Percentiles rank a stretch among this genome's conserved stretches.
phyloP scores from a whole-genome alignment of 2,329 filamentous ascomycete species.

The Elsinoe necatrix region DNA sequence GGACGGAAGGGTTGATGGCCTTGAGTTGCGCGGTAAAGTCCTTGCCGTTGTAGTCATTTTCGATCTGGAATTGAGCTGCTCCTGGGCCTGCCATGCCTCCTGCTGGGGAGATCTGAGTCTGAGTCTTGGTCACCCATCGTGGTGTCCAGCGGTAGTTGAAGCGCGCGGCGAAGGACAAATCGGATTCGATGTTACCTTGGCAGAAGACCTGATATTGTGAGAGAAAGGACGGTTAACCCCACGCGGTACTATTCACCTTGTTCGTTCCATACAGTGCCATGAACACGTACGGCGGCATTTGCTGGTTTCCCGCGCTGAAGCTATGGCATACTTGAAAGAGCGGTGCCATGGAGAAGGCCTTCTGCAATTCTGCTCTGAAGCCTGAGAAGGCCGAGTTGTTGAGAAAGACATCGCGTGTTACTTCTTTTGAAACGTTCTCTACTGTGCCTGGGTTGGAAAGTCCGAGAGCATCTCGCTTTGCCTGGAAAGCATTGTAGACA shows the following conservation, averaged over 20 bases:
- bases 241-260: slow-evolving; percentile 51
- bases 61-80: slow-evolving; percentile 84
- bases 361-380: slow-evolving; percentile 90
- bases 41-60: slow-evolving; percentile 87
- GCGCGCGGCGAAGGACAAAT: slow-evolving; percentile 75
- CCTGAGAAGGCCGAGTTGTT: slow-evolving; percentile 96
- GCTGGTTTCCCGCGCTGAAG: slow-evolving; percentile 84
- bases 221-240: not conserved
- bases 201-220: slow-evolving; percentile 63
- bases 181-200: slow-evolving; percentile 92
- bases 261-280: slow-evolving; percentile 87
- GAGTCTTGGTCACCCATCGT: slow-evolving; percentile 74
- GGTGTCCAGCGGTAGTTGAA: slow-evolving; percentile 89
- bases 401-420: slow-evolving; percentile 91
- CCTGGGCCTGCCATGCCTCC: slow-evolving; percentile 44
- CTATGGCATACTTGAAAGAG: slow-evolving; percentile 97
- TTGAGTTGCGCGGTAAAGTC: slow-evolving; percentile 94
- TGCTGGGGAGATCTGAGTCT: slow-evolving; percentile 68
- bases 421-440: slow-evolving; percentile 81
- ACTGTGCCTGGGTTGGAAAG: slow-evolving; percentile 87
- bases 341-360: slow-evolving; percentile 86
- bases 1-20: slow-evolving; percentile 85
- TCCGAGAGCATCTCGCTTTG: slow-evolving; percentile 78
- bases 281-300: slow-evolving; percentile 89
- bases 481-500: slow-evolving; percentile 71